Evolutionary conservation across 768 basidiomycete genomes (phyloP).

Genomic region (Tulasnella sp.): DNA sequence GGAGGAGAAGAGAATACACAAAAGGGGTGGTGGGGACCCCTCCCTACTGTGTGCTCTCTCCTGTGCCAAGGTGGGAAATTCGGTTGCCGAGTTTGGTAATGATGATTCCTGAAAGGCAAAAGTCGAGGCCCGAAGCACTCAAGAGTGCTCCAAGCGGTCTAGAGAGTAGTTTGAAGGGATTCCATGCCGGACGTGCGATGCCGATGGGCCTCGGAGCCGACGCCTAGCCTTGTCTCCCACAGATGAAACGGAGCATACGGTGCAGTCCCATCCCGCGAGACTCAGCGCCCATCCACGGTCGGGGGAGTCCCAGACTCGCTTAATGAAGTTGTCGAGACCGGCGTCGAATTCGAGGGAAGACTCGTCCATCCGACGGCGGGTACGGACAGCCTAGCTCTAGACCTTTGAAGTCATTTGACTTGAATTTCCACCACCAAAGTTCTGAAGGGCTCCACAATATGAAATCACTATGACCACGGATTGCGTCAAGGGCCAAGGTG

Average conservation of each 20-base stretch:
- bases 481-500: neutral
- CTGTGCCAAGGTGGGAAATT: neutral
- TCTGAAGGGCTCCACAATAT: neutral
- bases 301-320: too few relatives aligned
- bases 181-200: neutral
- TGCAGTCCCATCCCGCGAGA: neutral
- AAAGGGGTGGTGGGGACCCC: neutral
- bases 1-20: neutral
- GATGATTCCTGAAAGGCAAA: neutral
- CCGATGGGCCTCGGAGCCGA: neutral
- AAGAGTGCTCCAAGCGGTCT: neutral
- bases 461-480: neutral
- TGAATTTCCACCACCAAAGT: neutral
- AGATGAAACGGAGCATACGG: neutral
- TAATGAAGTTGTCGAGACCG: neutral
- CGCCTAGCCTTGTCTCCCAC: neutral
- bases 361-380: neutral
- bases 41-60: neutral
- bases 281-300: too few relatives aligned
- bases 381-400: neutral
- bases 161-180: neutral
- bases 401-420: neutral
- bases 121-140: neutral
- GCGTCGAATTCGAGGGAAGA: neutral
- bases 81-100: neutral